Percentiles rank a stretch among this genome's conserved stretches.
Conservation (phyloP, 768 basidiomycete genomes). For the Leccinum boreale region DNA sequence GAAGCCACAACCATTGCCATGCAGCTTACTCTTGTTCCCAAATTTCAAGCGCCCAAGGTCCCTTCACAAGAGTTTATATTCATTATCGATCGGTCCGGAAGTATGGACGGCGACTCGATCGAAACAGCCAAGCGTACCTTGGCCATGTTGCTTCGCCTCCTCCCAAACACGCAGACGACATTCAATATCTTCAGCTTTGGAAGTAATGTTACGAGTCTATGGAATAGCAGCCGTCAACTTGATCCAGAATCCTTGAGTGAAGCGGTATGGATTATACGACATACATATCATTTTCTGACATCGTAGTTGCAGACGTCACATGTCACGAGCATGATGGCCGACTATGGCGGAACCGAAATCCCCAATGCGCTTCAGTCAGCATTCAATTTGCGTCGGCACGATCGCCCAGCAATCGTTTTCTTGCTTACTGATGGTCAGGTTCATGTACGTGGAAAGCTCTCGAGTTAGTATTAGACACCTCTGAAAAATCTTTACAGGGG, state of each 20-base stretch:
- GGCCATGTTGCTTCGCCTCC: conserved; percentile 43
- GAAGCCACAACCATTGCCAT: conserved; percentile 40
- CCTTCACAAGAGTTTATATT: conserved; percentile 56
- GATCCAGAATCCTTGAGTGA: conserved; percentile 25
- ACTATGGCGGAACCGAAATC: conserved; percentile 54
- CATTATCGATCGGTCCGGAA: conserved; percentile 55
- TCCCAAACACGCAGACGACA: conserved; percentile 39
- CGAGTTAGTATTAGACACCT: neutral
- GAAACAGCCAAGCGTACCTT: conserved; percentile 48
- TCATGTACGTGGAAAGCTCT: conserved; percentile 6
- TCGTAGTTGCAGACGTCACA: conserved; percentile 34
- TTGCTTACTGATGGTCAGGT: conserved; percentile 59
- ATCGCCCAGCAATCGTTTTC: conserved; percentile 48
- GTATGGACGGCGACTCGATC: conserved; percentile 44
- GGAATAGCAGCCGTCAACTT: conserved; percentile 35
- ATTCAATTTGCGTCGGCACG: conserved; percentile 32
- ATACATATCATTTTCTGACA: conserved; percentile 5
- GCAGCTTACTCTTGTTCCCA: conserved; percentile 55
- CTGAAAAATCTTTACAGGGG: conserved; percentile 1
- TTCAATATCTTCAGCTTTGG: conserved; percentile 67
- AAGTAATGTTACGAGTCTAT: conserved; percentile 25
- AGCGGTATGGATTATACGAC: conserved; percentile 32
- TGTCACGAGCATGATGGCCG: conserved; percentile 38
- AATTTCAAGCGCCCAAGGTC: conserved; percentile 41
- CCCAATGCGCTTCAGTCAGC: conserved; percentile 37